Percentiles rank a stretch among this genome's conserved stretches.
phyloP scores from a whole-genome alignment of 371 early-diverging fungal genomes.

The Actinomortierella ambigua region DNA sequence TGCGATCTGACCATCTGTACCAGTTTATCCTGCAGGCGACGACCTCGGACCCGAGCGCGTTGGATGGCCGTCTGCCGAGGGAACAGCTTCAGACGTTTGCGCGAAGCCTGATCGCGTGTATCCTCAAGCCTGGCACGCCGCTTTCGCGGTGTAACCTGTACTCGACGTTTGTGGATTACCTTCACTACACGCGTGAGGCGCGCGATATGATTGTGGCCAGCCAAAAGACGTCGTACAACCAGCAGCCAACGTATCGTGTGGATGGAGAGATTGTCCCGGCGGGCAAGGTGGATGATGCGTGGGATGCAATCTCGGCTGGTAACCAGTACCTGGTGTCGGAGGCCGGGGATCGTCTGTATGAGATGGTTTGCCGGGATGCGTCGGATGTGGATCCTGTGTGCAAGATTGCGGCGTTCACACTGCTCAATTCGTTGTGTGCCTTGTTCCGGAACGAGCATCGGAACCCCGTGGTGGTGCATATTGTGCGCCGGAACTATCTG shows the following conservation, averaged over 20 bases:
- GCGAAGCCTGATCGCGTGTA: constrained; percentile 64
- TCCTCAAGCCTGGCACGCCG: constrained; percentile 62
- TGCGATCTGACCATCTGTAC: constrained; percentile 50
- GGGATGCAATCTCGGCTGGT: constrained; percentile 19
- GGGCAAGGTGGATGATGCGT: constrained; percentile 12
- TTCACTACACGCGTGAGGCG: constrained; percentile 59
- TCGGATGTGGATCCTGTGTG: constrained; percentile 79
- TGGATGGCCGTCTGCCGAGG: constrained; percentile 53
- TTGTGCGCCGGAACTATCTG: constrained; percentile 74
- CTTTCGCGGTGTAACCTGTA: constrained; percentile 85
- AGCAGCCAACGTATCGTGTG: not conserved
- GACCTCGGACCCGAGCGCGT: constrained; percentile 36
- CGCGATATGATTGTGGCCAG: constrained; percentile 15
- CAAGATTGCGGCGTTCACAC: constrained; percentile 84
- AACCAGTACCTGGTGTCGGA: constrained; percentile 50
- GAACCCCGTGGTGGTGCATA: constrained; percentile 62
- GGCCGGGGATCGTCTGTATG: constrained; percentile 71
- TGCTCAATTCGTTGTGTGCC: constrained; percentile 73
- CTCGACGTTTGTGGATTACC: constrained; percentile 71
- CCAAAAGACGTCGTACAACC: constrained; percentile 3
- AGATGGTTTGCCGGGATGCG: constrained; percentile 80
- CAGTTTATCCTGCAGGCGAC: constrained; percentile 48
- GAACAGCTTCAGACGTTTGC: constrained; percentile 62
- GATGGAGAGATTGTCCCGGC: constrained; percentile 38
- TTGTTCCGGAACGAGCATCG: constrained; percentile 54